phyloP scores from a whole-genome alignment of 768 basidiomycete species.

The Antrodiella citrinella region DNA sequence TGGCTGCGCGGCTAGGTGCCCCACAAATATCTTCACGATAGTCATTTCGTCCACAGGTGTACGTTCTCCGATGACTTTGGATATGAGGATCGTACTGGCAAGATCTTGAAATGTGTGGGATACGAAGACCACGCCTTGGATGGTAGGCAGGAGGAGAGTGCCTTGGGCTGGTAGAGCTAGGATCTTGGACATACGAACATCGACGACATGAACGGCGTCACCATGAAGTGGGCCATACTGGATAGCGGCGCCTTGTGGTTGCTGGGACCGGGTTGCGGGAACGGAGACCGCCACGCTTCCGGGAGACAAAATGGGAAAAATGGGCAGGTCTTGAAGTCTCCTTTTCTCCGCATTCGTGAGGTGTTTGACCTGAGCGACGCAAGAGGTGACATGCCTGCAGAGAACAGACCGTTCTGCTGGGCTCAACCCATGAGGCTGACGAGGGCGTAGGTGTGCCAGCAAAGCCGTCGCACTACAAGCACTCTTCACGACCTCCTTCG shows the following conservation, averaged over 20 bases:
- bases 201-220: neutral
- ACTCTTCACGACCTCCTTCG: slow-evolving; percentile 10
- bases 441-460: neutral
- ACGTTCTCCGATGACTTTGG: neutral
- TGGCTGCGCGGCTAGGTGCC: neutral
- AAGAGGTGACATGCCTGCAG: neutral
- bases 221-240: neutral
- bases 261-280: neutral
- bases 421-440: neutral
- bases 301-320: slow-evolving; percentile 1
- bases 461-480: neutral
- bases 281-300: neutral
- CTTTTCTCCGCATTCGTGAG: neutral
- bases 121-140: neutral
- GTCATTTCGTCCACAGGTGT: neutral
- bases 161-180: neutral
- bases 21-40: neutral
- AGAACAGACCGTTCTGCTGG: neutral
- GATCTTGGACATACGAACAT: neutral
- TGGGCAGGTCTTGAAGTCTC: slow-evolving; percentile 1
- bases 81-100: neutral
- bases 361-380: neutral
- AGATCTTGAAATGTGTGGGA: neutral
- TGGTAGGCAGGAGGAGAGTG: neutral
- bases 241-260: neutral